A percentile compares a stretch with the other conserved stretches of the same genome.
Evolutionary conservation across 1,139 yeast species (phyloP).

Genomic region (Ashbya aceris): DNA sequence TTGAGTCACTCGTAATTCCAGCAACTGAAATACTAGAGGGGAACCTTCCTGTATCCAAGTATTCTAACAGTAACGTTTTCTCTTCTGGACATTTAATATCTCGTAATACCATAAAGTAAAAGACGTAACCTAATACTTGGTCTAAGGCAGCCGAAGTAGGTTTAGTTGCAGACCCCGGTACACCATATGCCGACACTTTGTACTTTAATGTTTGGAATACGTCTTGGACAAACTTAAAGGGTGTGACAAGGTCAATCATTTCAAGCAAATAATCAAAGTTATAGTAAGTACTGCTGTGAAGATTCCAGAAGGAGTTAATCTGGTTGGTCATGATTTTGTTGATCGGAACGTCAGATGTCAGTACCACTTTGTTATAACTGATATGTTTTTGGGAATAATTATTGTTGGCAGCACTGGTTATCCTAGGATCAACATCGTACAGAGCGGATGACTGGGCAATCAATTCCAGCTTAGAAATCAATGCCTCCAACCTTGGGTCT

Average conservation of each 20-base stretch:
- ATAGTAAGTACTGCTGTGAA: slow-evolving; percentile 30
- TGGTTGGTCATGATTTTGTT: slow-evolving; percentile 28
- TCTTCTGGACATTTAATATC: slow-evolving; percentile 22
- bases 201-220: slow-evolving; percentile 21
- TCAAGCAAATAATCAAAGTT: slow-evolving; percentile 26
- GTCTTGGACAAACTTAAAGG: slow-evolving; percentile 22
- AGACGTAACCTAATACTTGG: slow-evolving; percentile 23
- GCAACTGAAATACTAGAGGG: neutral
- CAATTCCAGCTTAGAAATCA: slow-evolving; percentile 20
- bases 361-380: slow-evolving; percentile 19
- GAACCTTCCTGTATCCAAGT: slow-evolving; percentile 14
- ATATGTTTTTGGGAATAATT: slow-evolving; percentile 24
- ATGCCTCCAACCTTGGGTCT: slow-evolving; percentile 19
- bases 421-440: slow-evolving; percentile 25
- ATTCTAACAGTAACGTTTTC: slow-evolving; percentile 17
- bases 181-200: slow-evolving; percentile 21
- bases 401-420: slow-evolving; percentile 16
- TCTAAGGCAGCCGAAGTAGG: slow-evolving; percentile 18
- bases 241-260: slow-evolving; percentile 22
- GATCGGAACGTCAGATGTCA: slow-evolving; percentile 24
- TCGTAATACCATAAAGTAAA: slow-evolving; percentile 25
- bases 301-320: slow-evolving; percentile 29
- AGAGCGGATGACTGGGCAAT: slow-evolving; percentile 20
- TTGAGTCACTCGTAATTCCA: neutral
- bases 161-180: slow-evolving; percentile 20